Conservation (phyloP, 768 basidiomycete species). For the Strobilomyces dryophilus region DNA sequence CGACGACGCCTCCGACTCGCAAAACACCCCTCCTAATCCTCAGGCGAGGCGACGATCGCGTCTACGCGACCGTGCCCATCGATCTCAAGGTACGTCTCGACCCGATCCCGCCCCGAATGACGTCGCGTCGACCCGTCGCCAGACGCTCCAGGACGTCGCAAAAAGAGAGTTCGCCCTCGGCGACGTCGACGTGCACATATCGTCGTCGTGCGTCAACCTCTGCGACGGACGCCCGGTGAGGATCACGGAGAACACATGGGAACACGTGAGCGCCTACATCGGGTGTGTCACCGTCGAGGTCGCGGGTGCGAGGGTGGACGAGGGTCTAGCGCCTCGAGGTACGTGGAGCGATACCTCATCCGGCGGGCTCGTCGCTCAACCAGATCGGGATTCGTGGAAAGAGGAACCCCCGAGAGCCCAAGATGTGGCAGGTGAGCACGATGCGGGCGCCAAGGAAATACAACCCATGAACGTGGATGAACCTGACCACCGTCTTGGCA, state of each 20-base stretch:
- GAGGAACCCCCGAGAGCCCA: background rate
- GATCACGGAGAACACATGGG: conserved; percentile 22
- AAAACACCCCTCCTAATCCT: conserved; percentile 21
- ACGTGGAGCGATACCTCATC: background rate
- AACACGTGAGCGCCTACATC: conserved; percentile 13
- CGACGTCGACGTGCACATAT: conserved; percentile 8
- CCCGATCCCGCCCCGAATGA: background rate
- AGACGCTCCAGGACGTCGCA: conserved; percentile 18
- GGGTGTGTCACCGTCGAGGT: conserved; percentile 22
- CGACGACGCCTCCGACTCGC: conserved; percentile 11
- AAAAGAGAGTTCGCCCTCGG: conserved; percentile 21
- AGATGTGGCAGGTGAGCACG: background rate
- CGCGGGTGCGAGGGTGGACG: background rate
- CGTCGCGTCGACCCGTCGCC: background rate
- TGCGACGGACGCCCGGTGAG: conserved; percentile 18
- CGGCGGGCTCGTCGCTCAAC: background rate
- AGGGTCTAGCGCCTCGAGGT: conserved; percentile 1
- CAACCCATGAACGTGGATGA: background rate
- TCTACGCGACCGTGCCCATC: conserved; percentile 19
- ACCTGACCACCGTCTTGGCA: background rate
- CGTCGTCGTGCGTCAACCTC: conserved; percentile 20
- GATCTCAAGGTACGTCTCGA: conserved; percentile 12
- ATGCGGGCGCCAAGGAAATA: background rate
- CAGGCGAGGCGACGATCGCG: conserved; percentile 6
- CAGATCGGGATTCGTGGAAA: background rate